These are phyloP conservation scores for Escovopsis sp. DNA, from an alignment of 2,329 filamentous ascomycete genomes.

Conservation along the genomic window DNA sequence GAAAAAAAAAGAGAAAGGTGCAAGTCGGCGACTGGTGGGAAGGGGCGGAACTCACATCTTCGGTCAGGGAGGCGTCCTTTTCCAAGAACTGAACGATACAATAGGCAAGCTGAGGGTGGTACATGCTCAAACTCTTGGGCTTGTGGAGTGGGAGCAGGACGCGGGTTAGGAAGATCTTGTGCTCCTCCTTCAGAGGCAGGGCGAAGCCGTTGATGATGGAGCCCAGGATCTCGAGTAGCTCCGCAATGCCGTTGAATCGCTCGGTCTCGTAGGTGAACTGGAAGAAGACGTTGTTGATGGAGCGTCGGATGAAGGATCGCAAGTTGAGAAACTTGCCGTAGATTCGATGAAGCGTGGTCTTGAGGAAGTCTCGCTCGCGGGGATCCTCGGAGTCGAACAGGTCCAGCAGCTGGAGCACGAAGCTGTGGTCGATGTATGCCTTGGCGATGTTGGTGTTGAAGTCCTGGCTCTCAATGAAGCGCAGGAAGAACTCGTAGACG, in stretches of 20 bases:
- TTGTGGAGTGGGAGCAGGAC: conserved; percentile 92
- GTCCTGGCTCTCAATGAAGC: conserved; percentile 98
- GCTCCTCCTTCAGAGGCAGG: conserved; percentile 90
- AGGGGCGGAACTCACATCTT: conserved; percentile 53
- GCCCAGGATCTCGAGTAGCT: conserved; percentile 88
- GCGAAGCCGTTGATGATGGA: conserved; percentile 99
- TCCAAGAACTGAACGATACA: conserved; percentile 98
- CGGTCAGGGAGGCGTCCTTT: conserved; percentile 90
- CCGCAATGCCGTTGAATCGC: conserved; percentile 94
- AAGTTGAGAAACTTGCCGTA: conserved; percentile 98
- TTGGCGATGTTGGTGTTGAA: conserved; percentile 99
- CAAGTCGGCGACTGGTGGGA: too few relatives aligned
- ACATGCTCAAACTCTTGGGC: conserved; percentile 98
- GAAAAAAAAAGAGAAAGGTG: too few relatives aligned
- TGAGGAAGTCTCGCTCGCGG: conserved; percentile 89
- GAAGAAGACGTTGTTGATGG: conserved; percentile 99
- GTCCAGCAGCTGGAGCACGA: conserved; percentile 92
- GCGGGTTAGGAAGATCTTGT: conserved; percentile 92
- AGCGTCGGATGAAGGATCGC: conserved; percentile 89
- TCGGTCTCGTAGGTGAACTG: conserved; percentile 99
- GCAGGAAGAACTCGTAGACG: conserved; percentile 97
- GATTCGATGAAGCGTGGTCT: conserved; percentile 93
- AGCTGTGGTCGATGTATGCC: conserved; percentile 95
- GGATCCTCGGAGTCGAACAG: conserved; percentile 97
- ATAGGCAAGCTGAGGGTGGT: conserved; percentile 94